Conservation (phyloP, 495 filamentous ascomycete species). For the Copromyces sp. region DNA sequence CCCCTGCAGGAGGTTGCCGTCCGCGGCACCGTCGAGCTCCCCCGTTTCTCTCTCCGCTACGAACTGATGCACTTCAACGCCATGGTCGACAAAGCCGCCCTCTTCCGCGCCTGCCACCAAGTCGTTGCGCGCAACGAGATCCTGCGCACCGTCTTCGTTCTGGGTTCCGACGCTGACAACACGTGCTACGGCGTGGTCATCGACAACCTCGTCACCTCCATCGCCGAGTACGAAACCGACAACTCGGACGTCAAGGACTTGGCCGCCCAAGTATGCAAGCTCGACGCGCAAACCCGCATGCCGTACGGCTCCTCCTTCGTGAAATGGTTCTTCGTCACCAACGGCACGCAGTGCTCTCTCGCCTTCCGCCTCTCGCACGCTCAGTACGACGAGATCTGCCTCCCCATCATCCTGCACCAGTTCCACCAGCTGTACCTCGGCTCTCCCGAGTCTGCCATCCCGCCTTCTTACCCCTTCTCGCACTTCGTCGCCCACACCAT, state of each 20-base stretch:
- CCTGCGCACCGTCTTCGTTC: slow-evolving; percentile 59
- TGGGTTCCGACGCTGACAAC: slow-evolving; percentile 13
- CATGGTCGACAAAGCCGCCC: slow-evolving; percentile 15
- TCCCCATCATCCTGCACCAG: slow-evolving; percentile 48
- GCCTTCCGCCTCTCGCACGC: slow-evolving; percentile 60
- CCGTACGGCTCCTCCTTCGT: slow-evolving; percentile 54
- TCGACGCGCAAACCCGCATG: slow-evolving; percentile 41
- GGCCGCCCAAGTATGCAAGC: slow-evolving; percentile 34
- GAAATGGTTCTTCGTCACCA: slow-evolving; percentile 49
- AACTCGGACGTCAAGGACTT: slow-evolving; percentile 42
- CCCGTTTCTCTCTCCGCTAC: slow-evolving; percentile 35
- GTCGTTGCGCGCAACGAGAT: slow-evolving; percentile 53
- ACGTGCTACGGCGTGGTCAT: slow-evolving; percentile 54
- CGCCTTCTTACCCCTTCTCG: slow-evolving; percentile 46
- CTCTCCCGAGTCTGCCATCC: not conserved
- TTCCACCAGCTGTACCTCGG: slow-evolving; percentile 28
- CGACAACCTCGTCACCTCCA: slow-evolving; percentile 40
- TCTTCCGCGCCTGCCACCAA: slow-evolving; percentile 25
- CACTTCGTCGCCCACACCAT: slow-evolving; percentile 44
- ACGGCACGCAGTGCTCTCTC: slow-evolving; percentile 44
- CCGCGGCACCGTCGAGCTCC: slow-evolving; percentile 45
- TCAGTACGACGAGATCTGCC: slow-evolving; percentile 64
- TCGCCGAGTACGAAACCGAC: slow-evolving; percentile 46
- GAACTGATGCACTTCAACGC: slow-evolving; percentile 28
- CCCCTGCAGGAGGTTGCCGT: slow-evolving; percentile 57